These are phyloP conservation scores for Tylopilus felleus DNA, from an alignment of 768 basidiomycete genomes.

Conservation along the genomic window DNA sequence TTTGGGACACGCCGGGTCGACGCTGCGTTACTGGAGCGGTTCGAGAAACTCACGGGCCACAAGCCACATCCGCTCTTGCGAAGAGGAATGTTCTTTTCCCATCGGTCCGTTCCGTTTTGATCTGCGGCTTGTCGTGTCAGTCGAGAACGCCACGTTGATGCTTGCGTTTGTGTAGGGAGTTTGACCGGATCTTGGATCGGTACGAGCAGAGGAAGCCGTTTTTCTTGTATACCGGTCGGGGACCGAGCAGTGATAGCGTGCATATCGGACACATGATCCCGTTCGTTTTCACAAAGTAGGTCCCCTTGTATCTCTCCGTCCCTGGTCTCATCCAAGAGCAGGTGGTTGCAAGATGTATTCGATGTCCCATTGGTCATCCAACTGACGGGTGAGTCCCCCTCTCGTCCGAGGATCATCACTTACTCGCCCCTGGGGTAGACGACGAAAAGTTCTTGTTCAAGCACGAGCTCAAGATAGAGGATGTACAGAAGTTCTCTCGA, in stretches of 20 bases:
- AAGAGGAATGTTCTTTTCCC: conserved; percentile 96
- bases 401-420: background rate
- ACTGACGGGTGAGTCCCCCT: conserved; percentile 66
- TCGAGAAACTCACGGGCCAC: conserved; percentile 86
- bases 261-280: conserved; percentile 98
- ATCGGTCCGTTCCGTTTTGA: conserved; percentile 58
- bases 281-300: conserved; percentile 94
- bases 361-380: conserved; percentile 93
- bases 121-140: background rate
- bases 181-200: conserved; percentile 89
- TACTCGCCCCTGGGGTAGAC: conserved; percentile 45
- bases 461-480: conserved; percentile 86
- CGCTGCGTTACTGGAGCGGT: conserved; percentile 72
- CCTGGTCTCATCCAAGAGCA: conserved; percentile 28
- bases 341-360: conserved; percentile 97
- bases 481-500: conserved; percentile 76
- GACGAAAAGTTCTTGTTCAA: conserved; percentile 99
- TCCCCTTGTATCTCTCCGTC: conserved; percentile 2
- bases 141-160: background rate
- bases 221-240: conserved; percentile 96
- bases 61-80: conserved; percentile 86
- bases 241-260: conserved; percentile 95
- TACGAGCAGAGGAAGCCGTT: conserved; percentile 97
- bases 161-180: conserved; percentile 54
- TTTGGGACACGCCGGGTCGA: conserved; percentile 90